These are phyloP conservation scores for Porcisia hertigi DNA, from an alignment of 208 protist genomes.

Conservation along the genomic window DNA sequence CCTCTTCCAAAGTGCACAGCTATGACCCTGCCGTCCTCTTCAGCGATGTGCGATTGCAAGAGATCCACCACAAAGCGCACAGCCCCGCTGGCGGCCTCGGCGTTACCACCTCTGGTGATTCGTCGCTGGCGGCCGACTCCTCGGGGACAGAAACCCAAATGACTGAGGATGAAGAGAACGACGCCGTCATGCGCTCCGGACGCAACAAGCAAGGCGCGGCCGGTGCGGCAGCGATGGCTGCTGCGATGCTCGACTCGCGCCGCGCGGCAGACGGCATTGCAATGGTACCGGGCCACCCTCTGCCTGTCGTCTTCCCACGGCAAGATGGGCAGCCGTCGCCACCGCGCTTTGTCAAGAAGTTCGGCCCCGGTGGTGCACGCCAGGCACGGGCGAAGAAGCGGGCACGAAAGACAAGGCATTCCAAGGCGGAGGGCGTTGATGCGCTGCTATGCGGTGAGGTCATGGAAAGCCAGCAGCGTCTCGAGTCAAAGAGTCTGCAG, in stretches of 20 bases:
- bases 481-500: slow-evolving; percentile 41
- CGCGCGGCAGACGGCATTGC: slow-evolving; percentile 51
- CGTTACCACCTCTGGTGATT: slow-evolving; percentile 8
- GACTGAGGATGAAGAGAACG: slow-evolving; percentile 49
- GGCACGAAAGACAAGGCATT: slow-evolving; percentile 21
- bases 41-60: slow-evolving; percentile 46
- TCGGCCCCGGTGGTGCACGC: slow-evolving; percentile 34
- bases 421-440: slow-evolving; percentile 26
- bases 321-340: slow-evolving; percentile 43
- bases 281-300: slow-evolving; percentile 55
- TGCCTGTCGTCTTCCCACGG: slow-evolving; percentile 63
- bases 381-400: slow-evolving; percentile 17
- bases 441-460: slow-evolving; percentile 43
- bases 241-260: slow-evolving; percentile 61
- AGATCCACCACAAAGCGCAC: slow-evolving; percentile 14
- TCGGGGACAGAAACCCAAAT: slow-evolving; percentile 18
- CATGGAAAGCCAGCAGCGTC: slow-evolving; percentile 38
- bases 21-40: slow-evolving; percentile 61
- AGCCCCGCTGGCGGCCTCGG: slow-evolving; percentile 4
- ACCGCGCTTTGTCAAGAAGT: slow-evolving; percentile 49
- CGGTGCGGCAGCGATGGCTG: slow-evolving; percentile 62
- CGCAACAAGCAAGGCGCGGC: slow-evolving; percentile 63
- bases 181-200: slow-evolving; percentile 58
- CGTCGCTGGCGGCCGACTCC: slow-evolving; percentile 14
- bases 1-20: slow-evolving; percentile 45